These are phyloP conservation scores for Cryptococcus sp. DNA, from an alignment of 1,284 basidiomycete species.

Conservation along the genomic window DNA sequence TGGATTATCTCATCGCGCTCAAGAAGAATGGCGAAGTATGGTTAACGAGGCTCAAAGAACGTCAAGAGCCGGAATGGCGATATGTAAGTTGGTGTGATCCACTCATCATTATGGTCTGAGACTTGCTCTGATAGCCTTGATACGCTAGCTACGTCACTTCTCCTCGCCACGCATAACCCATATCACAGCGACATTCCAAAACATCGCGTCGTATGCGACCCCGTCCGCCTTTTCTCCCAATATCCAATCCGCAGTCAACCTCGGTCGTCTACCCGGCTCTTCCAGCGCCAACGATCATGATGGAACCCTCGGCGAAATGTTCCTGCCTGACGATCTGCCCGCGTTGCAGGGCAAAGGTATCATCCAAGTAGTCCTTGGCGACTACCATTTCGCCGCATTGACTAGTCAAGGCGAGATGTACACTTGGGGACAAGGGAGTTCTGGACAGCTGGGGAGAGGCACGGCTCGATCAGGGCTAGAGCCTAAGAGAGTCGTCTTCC, in stretches of 20 bases:
- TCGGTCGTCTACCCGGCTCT: conserved; percentile 41
- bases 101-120: background rate
- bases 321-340: conserved; percentile 63
- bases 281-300: background rate
- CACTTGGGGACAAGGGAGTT: conserved; percentile 78
- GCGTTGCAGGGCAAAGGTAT: conserved; percentile 70
- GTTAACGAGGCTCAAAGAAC: conserved; percentile 27
- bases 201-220: conserved; percentile 79
- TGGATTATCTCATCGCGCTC: conserved; percentile 68
- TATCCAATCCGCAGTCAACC: conserved; percentile 15
- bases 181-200: conserved; percentile 80
- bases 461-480: conserved; percentile 57
- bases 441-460: conserved; percentile 69
- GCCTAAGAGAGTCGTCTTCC: conserved; percentile 50
- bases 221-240: conserved; percentile 56
- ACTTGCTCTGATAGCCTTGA: background rate
- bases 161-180: conserved; percentile 54
- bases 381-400: conserved; percentile 85
- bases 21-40: conserved; percentile 57
- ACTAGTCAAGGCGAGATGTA: conserved; percentile 73
- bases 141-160: conserved; percentile 39
- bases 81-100: conserved; percentile 62
- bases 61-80: conserved; percentile 59
- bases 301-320: conserved; percentile 3
- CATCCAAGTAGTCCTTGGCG: conserved; percentile 82